Base-by-base conservation (phyloP, 768 basidiomycete genomes). In the Infundibulicybe gibba region DNA sequence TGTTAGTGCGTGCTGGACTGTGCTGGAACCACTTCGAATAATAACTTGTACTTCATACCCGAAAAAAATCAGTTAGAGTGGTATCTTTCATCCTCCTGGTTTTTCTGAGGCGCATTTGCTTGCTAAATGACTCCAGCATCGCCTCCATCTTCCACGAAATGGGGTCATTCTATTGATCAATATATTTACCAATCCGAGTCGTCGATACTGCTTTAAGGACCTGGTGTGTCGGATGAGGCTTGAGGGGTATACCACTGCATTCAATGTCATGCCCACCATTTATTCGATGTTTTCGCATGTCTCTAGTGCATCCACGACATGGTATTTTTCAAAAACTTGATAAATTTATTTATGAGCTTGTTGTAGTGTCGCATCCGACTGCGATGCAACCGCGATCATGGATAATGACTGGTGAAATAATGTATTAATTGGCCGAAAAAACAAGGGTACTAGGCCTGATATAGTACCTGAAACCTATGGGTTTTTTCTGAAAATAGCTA, bases 321-420 rank as follows among this genome's bases (percentile, higher is more conserved):
- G 25, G 21, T 64, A 25, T 25, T 25, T 8, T 8, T 25, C 25
- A 25, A 25, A 25, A 25, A 25, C 25, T 8, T 3, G 8, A 25
- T 8, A 25, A 25, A 25, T 25, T 8, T 25, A 25, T 25, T 25
- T 25, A 25, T 25, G 25, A 25, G 25, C 52, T 21, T 65, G 48
- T 21, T 52, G 49, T 62, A 67, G 63, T 32, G 50, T 32, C 43
- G 65, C 63, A 3, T 15, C 25, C 39, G 15, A 38, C 45, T 59
- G 57, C 30, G 65, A 56, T 19, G 17, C 10, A 6, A 10, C 35
- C 35, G 35, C 6, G 17, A 14, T n/a, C 14, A 10, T 19, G 10
- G 17, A 6, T 10, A 38, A 10, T 38, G 33, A n/a, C n/a, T 15
- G 17, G 17, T 38, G 17, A 38, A 38, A n/a, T 38, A 19, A 38